Percentiles rank a stretch among this genome's conserved stretches.
phyloP scores from a whole-genome alignment of 1,284 basidiomycete species.

The Thelephora terrestris region DNA sequence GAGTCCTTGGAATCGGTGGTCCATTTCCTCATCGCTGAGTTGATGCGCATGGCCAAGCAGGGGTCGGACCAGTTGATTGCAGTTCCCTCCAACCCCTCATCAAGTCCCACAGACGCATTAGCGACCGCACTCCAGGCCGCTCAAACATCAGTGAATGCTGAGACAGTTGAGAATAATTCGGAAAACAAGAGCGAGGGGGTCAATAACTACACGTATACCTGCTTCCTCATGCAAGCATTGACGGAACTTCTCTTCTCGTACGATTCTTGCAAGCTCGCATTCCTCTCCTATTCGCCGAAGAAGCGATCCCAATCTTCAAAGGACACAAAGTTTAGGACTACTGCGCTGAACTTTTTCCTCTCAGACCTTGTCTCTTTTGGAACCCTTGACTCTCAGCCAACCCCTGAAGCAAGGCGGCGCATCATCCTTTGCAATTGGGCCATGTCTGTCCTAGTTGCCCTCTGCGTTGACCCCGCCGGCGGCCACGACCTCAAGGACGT shows the following conservation, averaged over 20 bases:
- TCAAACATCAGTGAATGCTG: background rate
- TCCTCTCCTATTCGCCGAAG: conserved; percentile 72
- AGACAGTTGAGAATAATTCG: conserved; percentile 9
- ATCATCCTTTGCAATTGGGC: conserved; percentile 79
- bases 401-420: conserved; percentile 42
- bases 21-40: conserved; percentile 64
- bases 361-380: conserved; percentile 72
- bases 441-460: conserved; percentile 83
- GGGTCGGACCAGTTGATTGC: conserved; percentile 8
- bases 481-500: conserved; percentile 68
- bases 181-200: background rate
- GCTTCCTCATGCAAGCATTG: conserved; percentile 86
- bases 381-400: conserved; percentile 53
- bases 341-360: conserved; percentile 68
- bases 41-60: conserved; percentile 51
- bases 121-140: background rate
- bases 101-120: conserved; percentile 10
- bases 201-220: conserved; percentile 53
- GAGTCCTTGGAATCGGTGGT: conserved; percentile 57
- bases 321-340: conserved; percentile 50
- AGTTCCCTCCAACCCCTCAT: conserved; percentile 7
- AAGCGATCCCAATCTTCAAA: conserved; percentile 55
- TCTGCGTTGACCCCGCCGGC: conserved; percentile 77
- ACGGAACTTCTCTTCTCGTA: conserved; percentile 94
- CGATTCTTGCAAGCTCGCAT: conserved; percentile 80